These are phyloP conservation scores for Myriangium duriaei DNA, from an alignment of 2,329 filamentous ascomycete species.

Conservation along the genomic window DNA sequence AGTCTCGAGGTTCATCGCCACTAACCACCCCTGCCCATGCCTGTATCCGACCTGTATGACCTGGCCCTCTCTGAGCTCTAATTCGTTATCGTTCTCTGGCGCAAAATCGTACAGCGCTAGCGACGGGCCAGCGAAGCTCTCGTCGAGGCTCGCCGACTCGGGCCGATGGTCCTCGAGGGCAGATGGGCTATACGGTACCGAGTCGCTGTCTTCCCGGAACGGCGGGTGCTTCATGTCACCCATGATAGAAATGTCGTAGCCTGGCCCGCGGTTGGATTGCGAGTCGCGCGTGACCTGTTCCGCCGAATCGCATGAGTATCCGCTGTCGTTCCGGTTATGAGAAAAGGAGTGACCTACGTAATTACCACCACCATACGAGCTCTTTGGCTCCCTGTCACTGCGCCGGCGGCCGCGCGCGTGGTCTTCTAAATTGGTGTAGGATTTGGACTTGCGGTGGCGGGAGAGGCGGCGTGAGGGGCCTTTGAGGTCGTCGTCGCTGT, in stretches of 20 bases:
- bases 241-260: slow-evolving; percentile 7
- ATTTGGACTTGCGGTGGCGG: slow-evolving; percentile 32
- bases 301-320: slow-evolving; percentile 1
- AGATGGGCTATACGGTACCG: slow-evolving; percentile 5
- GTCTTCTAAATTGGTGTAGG: slow-evolving; percentile 92
- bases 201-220: slow-evolving; percentile 50
- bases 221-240: slow-evolving; percentile 21
- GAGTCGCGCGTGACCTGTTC: slow-evolving; percentile 1
- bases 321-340: slow-evolving; percentile 9
- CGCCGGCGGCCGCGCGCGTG: slow-evolving; percentile 33
- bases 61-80: slow-evolving; percentile 84
- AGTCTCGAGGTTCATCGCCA: slow-evolving; percentile 89
- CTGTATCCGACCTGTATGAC: slow-evolving; percentile 94
- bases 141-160: slow-evolving; percentile 55
- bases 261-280: slow-evolving; percentile 4
- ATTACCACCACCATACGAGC: not conserved
- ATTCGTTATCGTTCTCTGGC: slow-evolving; percentile 90
- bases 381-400: slow-evolving; percentile 1
- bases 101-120: slow-evolving; percentile 93
- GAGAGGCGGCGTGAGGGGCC: slow-evolving; percentile 13
- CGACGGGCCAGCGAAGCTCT: slow-evolving; percentile 94
- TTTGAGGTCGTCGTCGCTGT: slow-evolving; percentile 12
- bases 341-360: slow-evolving; percentile 7
- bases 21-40: slow-evolving; percentile 93
- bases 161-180: slow-evolving; percentile 11